Conservation (phyloP, 441 rosid species). For the Syzygium syzygioides region DNA sequence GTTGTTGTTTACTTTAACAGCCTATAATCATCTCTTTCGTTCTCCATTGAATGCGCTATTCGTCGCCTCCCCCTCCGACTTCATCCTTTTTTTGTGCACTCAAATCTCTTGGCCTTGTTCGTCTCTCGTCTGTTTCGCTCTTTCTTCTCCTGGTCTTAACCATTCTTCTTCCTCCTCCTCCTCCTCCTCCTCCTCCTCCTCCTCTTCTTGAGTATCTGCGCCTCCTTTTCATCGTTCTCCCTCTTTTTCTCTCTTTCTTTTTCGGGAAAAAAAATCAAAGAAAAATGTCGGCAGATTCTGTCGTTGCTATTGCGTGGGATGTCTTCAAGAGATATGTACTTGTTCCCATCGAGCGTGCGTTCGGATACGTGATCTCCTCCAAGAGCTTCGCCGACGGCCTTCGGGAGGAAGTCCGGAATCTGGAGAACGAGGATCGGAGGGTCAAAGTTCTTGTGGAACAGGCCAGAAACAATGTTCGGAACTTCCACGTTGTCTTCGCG, state of each 20-base stretch:
- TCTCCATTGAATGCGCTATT: too few species aligned
- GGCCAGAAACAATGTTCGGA: neutral
- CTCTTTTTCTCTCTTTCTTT: too few species aligned
- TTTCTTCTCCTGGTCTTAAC: neutral
- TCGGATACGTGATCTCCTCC: neutral
- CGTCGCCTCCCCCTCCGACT: too few species aligned
- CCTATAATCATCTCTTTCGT: too few species aligned
- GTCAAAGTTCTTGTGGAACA: accelerated
- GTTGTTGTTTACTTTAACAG: too few species aligned
- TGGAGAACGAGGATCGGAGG: accelerated
- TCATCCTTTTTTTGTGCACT: too few species aligned
- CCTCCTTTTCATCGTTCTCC: neutral
- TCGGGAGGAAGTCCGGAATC: accelerated
- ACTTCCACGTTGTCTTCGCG: accelerated
- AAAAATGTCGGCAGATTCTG: neutral
- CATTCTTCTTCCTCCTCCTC: neutral
- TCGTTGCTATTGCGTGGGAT: neutral
- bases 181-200: neutral
- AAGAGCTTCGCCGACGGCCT: accelerated
- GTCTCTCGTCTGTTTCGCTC: too few species aligned
- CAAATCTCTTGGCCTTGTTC: too few species aligned
- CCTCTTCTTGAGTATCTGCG: neutral
- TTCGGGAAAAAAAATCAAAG: too few species aligned
- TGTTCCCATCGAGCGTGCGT: accelerated
- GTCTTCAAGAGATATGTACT: accelerated